phyloP scores from a whole-genome alignment of 208 protist species.

The Wallacemonas sp. region DNA sequence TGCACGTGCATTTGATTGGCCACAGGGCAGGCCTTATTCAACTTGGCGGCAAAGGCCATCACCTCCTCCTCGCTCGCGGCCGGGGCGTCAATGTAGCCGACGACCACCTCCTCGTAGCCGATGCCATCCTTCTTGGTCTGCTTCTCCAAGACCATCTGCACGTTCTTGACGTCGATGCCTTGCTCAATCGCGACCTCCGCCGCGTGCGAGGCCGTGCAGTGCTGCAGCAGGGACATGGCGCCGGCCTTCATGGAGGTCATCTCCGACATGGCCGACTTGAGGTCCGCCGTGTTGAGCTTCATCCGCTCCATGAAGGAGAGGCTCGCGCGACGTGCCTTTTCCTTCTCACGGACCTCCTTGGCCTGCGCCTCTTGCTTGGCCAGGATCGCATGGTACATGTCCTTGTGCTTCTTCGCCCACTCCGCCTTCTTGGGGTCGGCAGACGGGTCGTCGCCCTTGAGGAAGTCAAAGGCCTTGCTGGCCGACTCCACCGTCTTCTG shows the following conservation, averaged over 20 bases:
- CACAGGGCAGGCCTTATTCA: slow-evolving; percentile 76
- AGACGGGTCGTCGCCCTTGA: slow-evolving; percentile 47
- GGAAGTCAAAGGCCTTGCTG: slow-evolving; percentile 38
- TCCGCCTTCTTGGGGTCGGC: slow-evolving; percentile 39
- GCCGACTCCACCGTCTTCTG: slow-evolving; percentile 39
- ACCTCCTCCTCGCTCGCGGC: slow-evolving; percentile 65
- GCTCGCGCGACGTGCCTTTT: slow-evolving; percentile 1
- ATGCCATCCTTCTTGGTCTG: slow-evolving; percentile 27
- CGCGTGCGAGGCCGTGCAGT: slow-evolving; percentile 84
- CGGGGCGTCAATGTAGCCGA: slow-evolving; percentile 88
- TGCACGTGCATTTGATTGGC: slow-evolving; percentile 69
- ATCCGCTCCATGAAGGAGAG: slow-evolving; percentile 20
- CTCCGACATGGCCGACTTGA: slow-evolving; percentile 34
- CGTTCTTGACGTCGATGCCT: slow-evolving; percentile 79
- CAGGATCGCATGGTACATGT: slow-evolving; percentile 66
- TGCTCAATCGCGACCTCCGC: slow-evolving; percentile 84
- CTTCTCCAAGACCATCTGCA: slow-evolving; percentile 80
- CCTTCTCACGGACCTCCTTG: slow-evolving; percentile 18
- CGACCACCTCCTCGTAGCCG: slow-evolving; percentile 59
- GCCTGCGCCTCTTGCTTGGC: slow-evolving; percentile 35
- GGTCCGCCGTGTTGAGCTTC: slow-evolving; percentile 28
- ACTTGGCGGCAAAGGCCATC: slow-evolving; percentile 68
- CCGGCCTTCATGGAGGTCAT: slow-evolving; percentile 65
- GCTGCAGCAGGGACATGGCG: slow-evolving; percentile 76
- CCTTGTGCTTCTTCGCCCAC: slow-evolving; percentile 57